A percentile compares a stretch with the other conserved stretches of the same genome.
phyloP scores from a whole-genome alignment of 2,329 filamentous ascomycete genomes.

The Seiridium unicorne region DNA sequence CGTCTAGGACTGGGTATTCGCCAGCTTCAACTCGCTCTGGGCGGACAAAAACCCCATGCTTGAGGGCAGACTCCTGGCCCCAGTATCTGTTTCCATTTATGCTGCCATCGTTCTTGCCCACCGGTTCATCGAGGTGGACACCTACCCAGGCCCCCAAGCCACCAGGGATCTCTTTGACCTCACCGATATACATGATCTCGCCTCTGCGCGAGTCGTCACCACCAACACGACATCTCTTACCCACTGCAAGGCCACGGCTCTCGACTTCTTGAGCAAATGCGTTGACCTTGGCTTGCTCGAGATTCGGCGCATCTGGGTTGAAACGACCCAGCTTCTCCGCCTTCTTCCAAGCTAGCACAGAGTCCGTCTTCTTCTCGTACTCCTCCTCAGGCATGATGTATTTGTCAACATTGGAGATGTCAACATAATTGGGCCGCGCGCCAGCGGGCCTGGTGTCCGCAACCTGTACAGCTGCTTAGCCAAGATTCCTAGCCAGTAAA shows the following conservation, averaged over 20 bases:
- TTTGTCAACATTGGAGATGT: conserved; percentile 80
- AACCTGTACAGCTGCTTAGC: conserved; percentile 52
- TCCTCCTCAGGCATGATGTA: conserved; percentile 83
- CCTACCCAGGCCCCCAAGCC: conserved; percentile 69
- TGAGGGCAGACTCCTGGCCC: conserved; percentile 59
- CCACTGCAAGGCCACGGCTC: conserved; percentile 63
- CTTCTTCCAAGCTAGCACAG: conserved; percentile 94
- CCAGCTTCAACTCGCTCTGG: conserved; percentile 77
- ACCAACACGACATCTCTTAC: conserved; percentile 63
- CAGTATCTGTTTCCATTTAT: conserved; percentile 70
- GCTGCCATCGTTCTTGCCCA: conserved; percentile 79
- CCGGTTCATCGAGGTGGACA: conserved; percentile 73
- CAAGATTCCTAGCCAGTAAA: not conserved
- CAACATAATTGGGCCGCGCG: conserved; percentile 76
- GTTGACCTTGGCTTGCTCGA: conserved; percentile 70
- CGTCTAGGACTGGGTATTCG: conserved; percentile 68
- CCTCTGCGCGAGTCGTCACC: conserved; percentile 69
- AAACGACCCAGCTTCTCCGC: conserved; percentile 94
- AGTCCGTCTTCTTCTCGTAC: conserved; percentile 84
- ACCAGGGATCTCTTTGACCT: conserved; percentile 71
- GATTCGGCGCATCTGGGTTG: conserved; percentile 76
- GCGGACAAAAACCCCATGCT: conserved; percentile 76
- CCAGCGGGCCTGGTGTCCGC: conserved; percentile 74
- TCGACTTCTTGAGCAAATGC: conserved; percentile 69
- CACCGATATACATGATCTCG: conserved; percentile 68